A percentile compares a stretch with the other conserved stretches of the same genome.
Conservation (phyloP, 2,329 filamentous ascomycete genomes). For the Leptographium procerum region DNA sequence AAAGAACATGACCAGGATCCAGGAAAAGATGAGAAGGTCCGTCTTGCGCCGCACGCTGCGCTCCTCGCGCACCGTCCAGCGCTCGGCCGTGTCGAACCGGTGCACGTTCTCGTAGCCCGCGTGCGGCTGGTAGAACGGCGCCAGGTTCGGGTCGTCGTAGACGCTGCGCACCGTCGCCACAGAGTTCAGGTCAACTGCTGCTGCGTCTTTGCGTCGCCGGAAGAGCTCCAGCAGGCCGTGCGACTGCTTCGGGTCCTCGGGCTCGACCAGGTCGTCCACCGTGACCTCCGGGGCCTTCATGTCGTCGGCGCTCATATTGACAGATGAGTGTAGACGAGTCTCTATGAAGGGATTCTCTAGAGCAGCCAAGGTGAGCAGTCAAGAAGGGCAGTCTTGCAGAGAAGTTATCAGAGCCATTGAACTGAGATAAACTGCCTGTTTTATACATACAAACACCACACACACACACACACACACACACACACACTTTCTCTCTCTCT, state of each 20-base stretch:
- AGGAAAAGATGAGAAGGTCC: slow-evolving; percentile 25
- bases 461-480: too few relatives aligned
- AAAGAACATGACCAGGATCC: slow-evolving; percentile 24
- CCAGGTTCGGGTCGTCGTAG: slow-evolving; percentile 1
- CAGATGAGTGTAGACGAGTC: background rate
- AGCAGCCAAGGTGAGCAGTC: too few relatives aligned
- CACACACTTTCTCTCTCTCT: too few relatives aligned
- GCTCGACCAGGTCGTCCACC: slow-evolving; percentile 2
- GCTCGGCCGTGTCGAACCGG: slow-evolving; percentile 39
- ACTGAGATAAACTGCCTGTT: too few relatives aligned
- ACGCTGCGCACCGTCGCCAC: slow-evolving; percentile 5
- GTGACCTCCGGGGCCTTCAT: background rate
- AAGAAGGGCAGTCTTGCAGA: too few relatives aligned
- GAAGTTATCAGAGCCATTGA: too few relatives aligned
- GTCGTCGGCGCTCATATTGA: background rate
- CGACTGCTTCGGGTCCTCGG: background rate
- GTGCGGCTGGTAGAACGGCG: slow-evolving; percentile 2
- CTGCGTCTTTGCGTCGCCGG: background rate
- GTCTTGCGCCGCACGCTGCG: slow-evolving; percentile 26
- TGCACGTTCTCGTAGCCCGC: slow-evolving; percentile 39
- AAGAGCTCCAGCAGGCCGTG: background rate
- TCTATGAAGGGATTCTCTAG: too few relatives aligned
- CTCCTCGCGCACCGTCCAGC: slow-evolving; percentile 28
- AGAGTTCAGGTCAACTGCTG: background rate
- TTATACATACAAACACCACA: too few relatives aligned